These are phyloP conservation scores for Sarocladium brachiariae DNA, from an alignment of 2,329 filamentous ascomycete genomes.

Conservation along the genomic window DNA sequence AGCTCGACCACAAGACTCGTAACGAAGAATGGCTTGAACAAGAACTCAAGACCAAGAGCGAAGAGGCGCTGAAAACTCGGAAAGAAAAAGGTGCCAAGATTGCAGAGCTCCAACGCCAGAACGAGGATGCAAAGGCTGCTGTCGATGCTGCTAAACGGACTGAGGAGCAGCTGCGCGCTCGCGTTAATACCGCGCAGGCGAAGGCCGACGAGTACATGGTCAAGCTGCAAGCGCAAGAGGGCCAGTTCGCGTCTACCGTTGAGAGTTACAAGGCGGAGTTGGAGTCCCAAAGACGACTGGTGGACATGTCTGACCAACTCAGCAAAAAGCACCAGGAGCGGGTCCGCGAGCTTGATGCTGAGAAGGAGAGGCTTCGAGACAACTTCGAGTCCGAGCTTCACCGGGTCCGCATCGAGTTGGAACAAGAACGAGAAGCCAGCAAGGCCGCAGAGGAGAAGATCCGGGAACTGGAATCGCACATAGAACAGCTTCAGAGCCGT, in stretches of 20 bases:
- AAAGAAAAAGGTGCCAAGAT: slow-evolving; percentile 93
- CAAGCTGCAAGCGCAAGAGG: slow-evolving; percentile 79
- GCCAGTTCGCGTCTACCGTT: slow-evolving; percentile 72
- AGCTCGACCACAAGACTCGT: slow-evolving; percentile 79
- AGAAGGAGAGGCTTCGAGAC: slow-evolving; percentile 54
- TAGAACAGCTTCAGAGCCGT: slow-evolving; percentile 46
- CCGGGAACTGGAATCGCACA: slow-evolving; percentile 44
- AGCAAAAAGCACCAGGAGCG: slow-evolving; percentile 65
- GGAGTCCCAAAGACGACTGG: slow-evolving; percentile 71
- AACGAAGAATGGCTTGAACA: slow-evolving; percentile 91
- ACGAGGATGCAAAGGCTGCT: slow-evolving; percentile 74
- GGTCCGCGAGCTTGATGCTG: slow-evolving; percentile 61
- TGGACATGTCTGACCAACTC: slow-evolving; percentile 73
- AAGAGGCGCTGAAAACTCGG: slow-evolving; percentile 80
- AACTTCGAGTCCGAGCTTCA: slow-evolving; percentile 56
- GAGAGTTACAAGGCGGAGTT: slow-evolving; percentile 83
- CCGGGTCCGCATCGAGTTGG: slow-evolving; percentile 49
- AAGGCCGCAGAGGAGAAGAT: slow-evolving; percentile 40
- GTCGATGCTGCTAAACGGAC: slow-evolving; percentile 72
- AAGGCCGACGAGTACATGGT: slow-evolving; percentile 80
- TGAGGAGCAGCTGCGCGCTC: slow-evolving; percentile 72
- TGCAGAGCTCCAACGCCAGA: slow-evolving; percentile 77
- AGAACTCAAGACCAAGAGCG: slow-evolving; percentile 83
- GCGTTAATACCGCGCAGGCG: slow-evolving; percentile 74
- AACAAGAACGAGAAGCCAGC: slow-evolving; percentile 43